Percentiles rank a stretch among this genome's conserved stretches.
Evolutionary conservation across 306 rosid species (phyloP).

Genomic region (Pueraria montana): DNA sequence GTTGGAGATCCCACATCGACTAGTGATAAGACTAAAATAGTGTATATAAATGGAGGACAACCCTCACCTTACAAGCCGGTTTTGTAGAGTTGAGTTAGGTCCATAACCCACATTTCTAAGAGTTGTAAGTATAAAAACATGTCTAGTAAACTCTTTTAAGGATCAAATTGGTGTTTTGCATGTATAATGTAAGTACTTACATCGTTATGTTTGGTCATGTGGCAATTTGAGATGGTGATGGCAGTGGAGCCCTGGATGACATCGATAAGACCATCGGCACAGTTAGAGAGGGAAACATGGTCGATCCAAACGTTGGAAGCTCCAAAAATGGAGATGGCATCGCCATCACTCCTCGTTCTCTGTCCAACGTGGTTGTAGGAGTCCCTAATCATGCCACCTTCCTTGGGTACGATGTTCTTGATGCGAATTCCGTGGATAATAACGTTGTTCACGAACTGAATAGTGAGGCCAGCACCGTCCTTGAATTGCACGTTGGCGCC

Average conservation of each 20-base stretch:
- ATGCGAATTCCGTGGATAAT: constrained; percentile 39
- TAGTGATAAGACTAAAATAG: no score
- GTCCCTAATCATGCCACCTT: constrained; percentile 35
- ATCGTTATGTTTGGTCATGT: constrained; percentile 51
- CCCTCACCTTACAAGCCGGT: no score
- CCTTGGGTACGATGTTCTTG: neutral
- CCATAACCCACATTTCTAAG: no score
- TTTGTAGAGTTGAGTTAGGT: no score
- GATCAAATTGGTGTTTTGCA: no score
- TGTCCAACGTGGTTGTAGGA: constrained; percentile 11
- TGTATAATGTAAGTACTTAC: neutral
- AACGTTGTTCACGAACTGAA: constrained; percentile 41
- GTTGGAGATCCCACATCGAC: no score
- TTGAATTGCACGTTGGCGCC: constrained; percentile 27
- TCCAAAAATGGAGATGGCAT: constrained; percentile 44
- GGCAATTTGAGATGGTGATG: constrained; percentile 46
- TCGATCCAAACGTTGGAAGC: constrained; percentile 46
- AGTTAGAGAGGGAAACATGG: constrained; percentile 38
- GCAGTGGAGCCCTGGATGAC: constrained; percentile 41
- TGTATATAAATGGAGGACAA: no score
- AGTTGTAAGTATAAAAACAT: no score
- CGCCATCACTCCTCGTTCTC: constrained; percentile 46
- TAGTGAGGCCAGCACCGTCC: constrained; percentile 42
- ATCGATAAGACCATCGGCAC: constrained; percentile 47
- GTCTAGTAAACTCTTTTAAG: no score